These are phyloP conservation scores for Agaricales sp. DNA, from an alignment of 1,284 basidiomycete genomes.

Conservation along the genomic window DNA sequence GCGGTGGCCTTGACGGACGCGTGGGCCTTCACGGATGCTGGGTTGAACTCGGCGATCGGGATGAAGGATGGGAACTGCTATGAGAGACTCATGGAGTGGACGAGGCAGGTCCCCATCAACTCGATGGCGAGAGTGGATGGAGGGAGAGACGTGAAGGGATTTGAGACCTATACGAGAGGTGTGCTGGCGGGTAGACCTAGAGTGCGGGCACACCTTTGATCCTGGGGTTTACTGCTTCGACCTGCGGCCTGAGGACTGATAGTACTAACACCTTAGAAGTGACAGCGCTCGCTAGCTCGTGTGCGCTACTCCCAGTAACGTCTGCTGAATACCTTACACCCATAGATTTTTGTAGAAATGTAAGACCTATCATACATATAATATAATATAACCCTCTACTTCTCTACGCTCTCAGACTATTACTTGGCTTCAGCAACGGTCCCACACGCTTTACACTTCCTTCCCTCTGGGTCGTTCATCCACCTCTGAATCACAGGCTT, in stretches of 20 bases:
- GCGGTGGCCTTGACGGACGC: slow-evolving; percentile 15
- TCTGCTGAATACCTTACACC: no score
- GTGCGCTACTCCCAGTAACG: no score
- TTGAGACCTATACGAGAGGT: slow-evolving; percentile 5
- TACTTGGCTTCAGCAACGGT: slow-evolving; percentile 56
- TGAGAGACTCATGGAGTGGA: slow-evolving; percentile 15
- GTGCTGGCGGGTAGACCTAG: no score
- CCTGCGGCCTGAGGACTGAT: no score
- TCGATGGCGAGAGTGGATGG: not conserved
- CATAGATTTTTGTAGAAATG: no score
- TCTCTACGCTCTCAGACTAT: no score
- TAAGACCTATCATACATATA: no score
- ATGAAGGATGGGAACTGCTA: slow-evolving; percentile 16
- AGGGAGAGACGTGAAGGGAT: slow-evolving; percentile 11
- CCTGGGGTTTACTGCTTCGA: no score
- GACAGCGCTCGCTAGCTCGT: no score
- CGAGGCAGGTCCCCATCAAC: slow-evolving; percentile 14
- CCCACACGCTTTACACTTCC: slow-evolving; percentile 67
- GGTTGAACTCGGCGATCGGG: slow-evolving; percentile 13
- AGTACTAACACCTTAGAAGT: no score
- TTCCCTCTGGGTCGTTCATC: slow-evolving; percentile 48
- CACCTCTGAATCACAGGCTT: slow-evolving; percentile 86
- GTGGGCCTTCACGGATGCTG: slow-evolving; percentile 17
- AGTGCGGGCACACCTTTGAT: no score
- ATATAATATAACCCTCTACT: no score